These are phyloP conservation scores for Xenoacremonium recifei DNA, from an alignment of 2,329 filamentous ascomycete species.

Conservation along the genomic window DNA sequence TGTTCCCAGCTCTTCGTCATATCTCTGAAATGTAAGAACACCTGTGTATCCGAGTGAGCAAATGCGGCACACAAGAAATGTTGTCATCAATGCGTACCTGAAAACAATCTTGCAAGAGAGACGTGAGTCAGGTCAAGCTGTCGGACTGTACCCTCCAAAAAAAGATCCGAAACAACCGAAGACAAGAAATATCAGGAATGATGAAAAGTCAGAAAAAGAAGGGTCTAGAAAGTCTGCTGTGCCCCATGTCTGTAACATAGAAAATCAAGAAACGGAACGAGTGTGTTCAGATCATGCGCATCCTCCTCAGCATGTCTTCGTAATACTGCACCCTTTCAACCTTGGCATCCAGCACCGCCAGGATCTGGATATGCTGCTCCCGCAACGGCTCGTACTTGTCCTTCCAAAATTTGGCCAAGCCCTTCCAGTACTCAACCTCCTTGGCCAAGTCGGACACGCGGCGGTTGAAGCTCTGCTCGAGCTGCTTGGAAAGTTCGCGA, in stretches of 20 bases:
- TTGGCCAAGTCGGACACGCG: slow-evolving; percentile 32
- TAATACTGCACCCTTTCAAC: slow-evolving; percentile 32
- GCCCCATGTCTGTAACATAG: background rate
- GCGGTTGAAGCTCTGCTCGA: slow-evolving; percentile 29
- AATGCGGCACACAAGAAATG: too few relatives aligned
- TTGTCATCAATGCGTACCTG: too few relatives aligned
- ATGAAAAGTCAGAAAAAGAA: background rate
- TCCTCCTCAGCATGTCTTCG: slow-evolving; percentile 33
- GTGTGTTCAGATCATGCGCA: slow-evolving; percentile 15
- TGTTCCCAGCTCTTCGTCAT: too few relatives aligned
- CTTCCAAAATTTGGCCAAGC: slow-evolving; percentile 31
- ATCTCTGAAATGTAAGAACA: too few relatives aligned
- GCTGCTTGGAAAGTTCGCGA: slow-evolving; percentile 32
- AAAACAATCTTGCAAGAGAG: too few relatives aligned
- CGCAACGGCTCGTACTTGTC: slow-evolving; percentile 26
- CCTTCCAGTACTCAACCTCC: slow-evolving; percentile 35
- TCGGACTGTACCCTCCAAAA: background rate
- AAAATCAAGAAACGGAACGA: background rate
- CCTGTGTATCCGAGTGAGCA: too few relatives aligned
- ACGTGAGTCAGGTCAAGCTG: too few relatives aligned
- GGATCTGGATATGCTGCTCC: slow-evolving; percentile 27
- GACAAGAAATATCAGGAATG: slow-evolving; percentile 18
- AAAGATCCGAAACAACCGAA: background rate
- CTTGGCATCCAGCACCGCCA: slow-evolving; percentile 27
- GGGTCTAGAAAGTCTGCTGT: too few relatives aligned